phyloP scores from a whole-genome alignment of 2,329 filamentous ascomycete species.

The Gnomoniopsis sp. region DNA sequence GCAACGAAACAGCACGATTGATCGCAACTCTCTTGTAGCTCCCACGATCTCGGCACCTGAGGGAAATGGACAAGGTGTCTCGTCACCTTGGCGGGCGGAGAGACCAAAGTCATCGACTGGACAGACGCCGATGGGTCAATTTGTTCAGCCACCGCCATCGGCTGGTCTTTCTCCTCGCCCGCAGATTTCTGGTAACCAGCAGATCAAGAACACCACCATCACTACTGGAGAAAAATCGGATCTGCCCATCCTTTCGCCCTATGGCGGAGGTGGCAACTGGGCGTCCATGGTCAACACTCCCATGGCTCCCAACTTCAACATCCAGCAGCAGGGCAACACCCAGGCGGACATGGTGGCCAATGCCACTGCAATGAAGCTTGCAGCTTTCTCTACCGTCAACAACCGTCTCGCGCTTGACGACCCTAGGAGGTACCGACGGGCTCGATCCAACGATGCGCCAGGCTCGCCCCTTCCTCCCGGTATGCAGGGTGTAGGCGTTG shows the following conservation, averaged over 20 bases:
- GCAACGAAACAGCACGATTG: conserved; percentile 86
- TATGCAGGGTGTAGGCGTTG: conserved; percentile 52
- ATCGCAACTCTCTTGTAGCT: conserved; percentile 70
- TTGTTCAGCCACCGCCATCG: conserved; percentile 76
- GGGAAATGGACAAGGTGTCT: conserved; percentile 61
- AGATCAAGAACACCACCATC: conserved; percentile 81
- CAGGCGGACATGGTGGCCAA: conserved; percentile 99
- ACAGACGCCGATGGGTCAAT: conserved; percentile 89
- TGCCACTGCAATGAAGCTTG: conserved; percentile 97
- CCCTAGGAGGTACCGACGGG: conserved; percentile 90
- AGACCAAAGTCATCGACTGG: conserved; percentile 77
- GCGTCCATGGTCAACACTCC: conserved; percentile 98
- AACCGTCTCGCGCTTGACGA: conserved; percentile 97
- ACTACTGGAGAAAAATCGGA: conserved; percentile 71
- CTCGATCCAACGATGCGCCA: conserved; percentile 81
- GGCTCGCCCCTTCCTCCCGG: conserved; percentile 61
- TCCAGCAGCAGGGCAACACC: conserved; percentile 58
- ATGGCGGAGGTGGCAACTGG: conserved; percentile 85
- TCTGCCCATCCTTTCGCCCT: conserved; percentile 83
- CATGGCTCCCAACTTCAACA: conserved; percentile 82
- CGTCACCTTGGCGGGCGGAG: conserved; percentile 74
- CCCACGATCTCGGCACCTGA: conserved; percentile 72
- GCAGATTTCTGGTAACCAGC: conserved; percentile 61
- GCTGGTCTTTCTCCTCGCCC: conserved; percentile 76
- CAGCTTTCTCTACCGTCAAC: conserved; percentile 94